Percentiles rank a stretch among this genome's conserved stretches.
Evolutionary conservation across 768 basidiomycete species (phyloP).

Genomic region (Galerina sulciceps): DNA sequence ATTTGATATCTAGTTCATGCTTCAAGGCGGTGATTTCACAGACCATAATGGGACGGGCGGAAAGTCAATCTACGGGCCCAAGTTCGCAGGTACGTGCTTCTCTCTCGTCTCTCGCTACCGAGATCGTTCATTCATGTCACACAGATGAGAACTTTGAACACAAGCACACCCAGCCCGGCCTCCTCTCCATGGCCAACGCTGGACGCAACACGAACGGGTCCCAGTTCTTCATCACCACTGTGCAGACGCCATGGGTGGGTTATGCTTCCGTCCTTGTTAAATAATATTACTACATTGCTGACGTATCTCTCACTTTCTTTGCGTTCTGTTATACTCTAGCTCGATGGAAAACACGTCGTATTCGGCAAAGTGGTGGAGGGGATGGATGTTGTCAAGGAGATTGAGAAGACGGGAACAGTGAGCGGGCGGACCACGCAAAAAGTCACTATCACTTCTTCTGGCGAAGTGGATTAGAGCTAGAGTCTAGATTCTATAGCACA

Average conservation of each 20-base stretch:
- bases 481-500: too few relatives aligned
- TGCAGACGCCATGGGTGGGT: slow-evolving; percentile 64
- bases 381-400: slow-evolving; percentile 63
- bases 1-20: slow-evolving; percentile 61
- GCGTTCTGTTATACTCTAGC: slow-evolving; percentile 29
- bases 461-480: slow-evolving; percentile 36
- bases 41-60: slow-evolving; percentile 77
- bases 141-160: slow-evolving; percentile 83
- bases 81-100: slow-evolving; percentile 63
- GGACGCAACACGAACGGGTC: slow-evolving; percentile 83
- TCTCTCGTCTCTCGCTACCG: neutral
- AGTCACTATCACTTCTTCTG: slow-evolving; percentile 67
- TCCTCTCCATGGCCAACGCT: slow-evolving; percentile 86
- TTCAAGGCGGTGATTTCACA: slow-evolving; percentile 90
- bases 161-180: slow-evolving; percentile 67
- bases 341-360: slow-evolving; percentile 70
- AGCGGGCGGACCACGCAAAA: slow-evolving; percentile 42
- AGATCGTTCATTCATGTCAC: neutral
- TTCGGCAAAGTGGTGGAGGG: slow-evolving; percentile 74
- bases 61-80: slow-evolving; percentile 84
- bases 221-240: slow-evolving; percentile 84
- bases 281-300: too few relatives aligned
- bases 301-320: too few relatives aligned
- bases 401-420: slow-evolving; percentile 51
- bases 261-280: neutral